A percentile compares a stretch with the other conserved stretches of the same genome.
phyloP scores from a whole-genome alignment of 1,284 basidiomycete genomes.

The Trichosporon ovoides region DNA sequence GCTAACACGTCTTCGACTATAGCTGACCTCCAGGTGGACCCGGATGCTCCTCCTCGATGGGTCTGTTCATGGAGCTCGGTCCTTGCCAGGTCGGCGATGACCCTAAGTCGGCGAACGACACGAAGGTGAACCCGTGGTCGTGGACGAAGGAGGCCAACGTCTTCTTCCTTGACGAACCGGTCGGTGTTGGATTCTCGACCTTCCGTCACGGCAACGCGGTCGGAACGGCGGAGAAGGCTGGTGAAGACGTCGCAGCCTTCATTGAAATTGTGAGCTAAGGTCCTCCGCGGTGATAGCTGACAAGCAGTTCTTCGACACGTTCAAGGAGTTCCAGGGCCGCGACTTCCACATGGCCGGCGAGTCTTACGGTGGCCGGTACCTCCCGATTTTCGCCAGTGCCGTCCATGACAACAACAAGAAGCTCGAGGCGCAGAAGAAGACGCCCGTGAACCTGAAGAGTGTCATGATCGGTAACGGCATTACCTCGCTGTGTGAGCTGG shows the following conservation, averaged over 20 bases:
- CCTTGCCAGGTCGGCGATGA: constrained; percentile 46
- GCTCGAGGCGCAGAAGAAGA: constrained; percentile 57
- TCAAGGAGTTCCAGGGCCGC: constrained; percentile 60
- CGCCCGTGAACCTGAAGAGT: constrained; percentile 70
- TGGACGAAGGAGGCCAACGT: constrained; percentile 51
- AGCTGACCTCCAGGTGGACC: constrained; percentile 45
- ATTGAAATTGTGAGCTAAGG: constrained; percentile 53
- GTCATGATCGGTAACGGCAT: constrained; percentile 68
- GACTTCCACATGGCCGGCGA: constrained; percentile 66
- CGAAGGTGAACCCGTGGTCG: constrained; percentile 49
- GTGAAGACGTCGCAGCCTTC: constrained; percentile 65
- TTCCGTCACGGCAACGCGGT: constrained; percentile 61
- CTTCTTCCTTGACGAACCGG: constrained; percentile 49
- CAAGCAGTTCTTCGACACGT: constrained; percentile 62
- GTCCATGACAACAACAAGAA: constrained; percentile 71
- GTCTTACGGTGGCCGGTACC: constrained; percentile 59
- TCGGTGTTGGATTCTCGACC: constrained; percentile 64
- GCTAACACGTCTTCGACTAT: constrained; percentile 2
- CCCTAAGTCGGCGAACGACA: constrained; percentile 43
- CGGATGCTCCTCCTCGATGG: constrained; percentile 51
- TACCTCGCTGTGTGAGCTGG: constrained; percentile 28
- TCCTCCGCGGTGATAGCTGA: background rate
- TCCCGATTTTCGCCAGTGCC: constrained; percentile 73
- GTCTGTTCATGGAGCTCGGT: constrained; percentile 54
- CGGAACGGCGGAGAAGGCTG: constrained; percentile 63